Evolutionary conservation across 257 asterid genomes (phyloP).

Genomic region (Ocimum tenuiflorum): DNA sequence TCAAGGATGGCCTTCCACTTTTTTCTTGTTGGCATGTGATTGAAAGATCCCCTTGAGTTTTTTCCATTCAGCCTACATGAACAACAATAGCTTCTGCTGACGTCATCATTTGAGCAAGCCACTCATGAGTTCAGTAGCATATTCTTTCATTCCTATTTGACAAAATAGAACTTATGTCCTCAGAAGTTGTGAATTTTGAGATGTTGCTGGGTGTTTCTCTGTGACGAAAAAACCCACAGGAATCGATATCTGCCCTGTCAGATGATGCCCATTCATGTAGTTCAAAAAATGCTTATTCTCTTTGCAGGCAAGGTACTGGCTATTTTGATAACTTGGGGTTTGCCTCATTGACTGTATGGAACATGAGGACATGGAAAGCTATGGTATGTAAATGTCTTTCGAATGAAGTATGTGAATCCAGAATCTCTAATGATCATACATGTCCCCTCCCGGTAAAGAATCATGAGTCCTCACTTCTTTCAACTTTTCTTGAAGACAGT

Average conservation of each 20-base stretch:
- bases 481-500: slow-evolving; percentile 70
- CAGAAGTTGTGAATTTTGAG: background rate
- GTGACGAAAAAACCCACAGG: background rate
- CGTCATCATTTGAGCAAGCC: background rate
- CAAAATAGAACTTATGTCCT: background rate
- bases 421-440: slow-evolving; percentile 9
- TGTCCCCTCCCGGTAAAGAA: slow-evolving; percentile 20
- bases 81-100: background rate
- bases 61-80: background rate
- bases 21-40: background rate
- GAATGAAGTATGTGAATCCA: slow-evolving; percentile 16
- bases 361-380: slow-evolving; percentile 95
- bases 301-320: slow-evolving; percentile 60
- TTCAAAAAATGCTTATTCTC: background rate
- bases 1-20: background rate
- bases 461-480: slow-evolving; percentile 36
- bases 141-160: background rate
- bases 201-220: background rate
- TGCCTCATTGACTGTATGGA: slow-evolving; percentile 95
- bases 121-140: background rate
- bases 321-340: slow-evolving; percentile 56
- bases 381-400: slow-evolving; percentile 58
- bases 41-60: background rate
- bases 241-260: background rate
- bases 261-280: background rate